Percentiles rank a stretch among this genome's conserved stretches.
Evolutionary conservation across 371 early-diverging fungal species (phyloP).

Genomic region (Sporodiniella umbellata): DNA sequence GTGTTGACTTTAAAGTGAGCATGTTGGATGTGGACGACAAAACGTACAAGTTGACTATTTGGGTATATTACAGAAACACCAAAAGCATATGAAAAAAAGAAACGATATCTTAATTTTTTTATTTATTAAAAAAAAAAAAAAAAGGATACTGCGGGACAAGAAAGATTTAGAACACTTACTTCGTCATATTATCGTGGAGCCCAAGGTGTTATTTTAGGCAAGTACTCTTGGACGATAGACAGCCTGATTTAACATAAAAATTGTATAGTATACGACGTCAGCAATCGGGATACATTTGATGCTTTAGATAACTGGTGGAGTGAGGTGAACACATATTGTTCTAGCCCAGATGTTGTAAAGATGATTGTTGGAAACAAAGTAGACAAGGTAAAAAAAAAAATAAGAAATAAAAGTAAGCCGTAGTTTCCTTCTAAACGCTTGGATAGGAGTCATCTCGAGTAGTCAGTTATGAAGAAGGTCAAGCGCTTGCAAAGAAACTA

Average conservation of each 20-base stretch:
- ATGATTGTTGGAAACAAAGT: constrained; percentile 98
- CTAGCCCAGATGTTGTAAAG: constrained; percentile 82
- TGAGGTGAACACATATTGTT: constrained; percentile 92
- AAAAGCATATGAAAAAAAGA: too few relatives aligned
- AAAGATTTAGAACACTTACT: constrained; percentile 99
- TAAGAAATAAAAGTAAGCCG: neutral
- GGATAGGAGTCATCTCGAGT: constrained; percentile 69
- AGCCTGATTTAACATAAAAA: neutral
- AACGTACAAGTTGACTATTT: constrained; percentile 79
- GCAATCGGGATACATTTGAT: constrained; percentile 89
- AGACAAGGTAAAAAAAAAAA: constrained; percentile 67
- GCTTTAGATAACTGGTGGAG: constrained; percentile 91
- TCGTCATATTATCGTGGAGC: constrained; percentile 99
- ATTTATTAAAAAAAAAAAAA: constrained; percentile 9
- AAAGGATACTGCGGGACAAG: constrained; percentile 99
- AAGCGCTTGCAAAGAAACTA: constrained; percentile 78
- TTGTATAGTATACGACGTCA: constrained; percentile 89
- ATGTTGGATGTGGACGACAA: constrained; percentile 87
- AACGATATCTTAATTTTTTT: neutral
- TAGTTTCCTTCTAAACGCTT: neutral
- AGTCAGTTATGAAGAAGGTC: constrained; percentile 87
- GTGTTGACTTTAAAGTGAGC: constrained; percentile 99
- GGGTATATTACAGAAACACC: constrained; percentile 41
- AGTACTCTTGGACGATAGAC: too few relatives aligned
- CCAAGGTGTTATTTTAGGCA: constrained; percentile 97